phyloP scores from a whole-genome alignment of 78 protist species.

The Monocercomonoides exilis region DNA sequence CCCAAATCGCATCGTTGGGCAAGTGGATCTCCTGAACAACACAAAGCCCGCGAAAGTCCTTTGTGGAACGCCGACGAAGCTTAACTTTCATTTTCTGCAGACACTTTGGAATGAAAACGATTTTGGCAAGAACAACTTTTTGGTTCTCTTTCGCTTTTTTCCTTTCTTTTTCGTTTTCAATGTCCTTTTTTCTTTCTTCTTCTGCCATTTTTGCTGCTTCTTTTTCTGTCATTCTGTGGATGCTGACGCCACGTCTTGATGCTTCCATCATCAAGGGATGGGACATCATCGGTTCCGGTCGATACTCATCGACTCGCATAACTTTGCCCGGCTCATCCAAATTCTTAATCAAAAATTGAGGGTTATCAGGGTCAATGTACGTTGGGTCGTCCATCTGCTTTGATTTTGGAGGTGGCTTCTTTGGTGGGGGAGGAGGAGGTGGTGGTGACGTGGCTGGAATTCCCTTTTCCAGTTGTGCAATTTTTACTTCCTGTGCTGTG shows the following conservation, averaged over 20 bases:
- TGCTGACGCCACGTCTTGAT: neutral
- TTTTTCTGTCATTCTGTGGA: neutral
- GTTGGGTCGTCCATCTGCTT: neutral
- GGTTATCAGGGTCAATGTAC: neutral
- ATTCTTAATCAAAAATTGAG: neutral
- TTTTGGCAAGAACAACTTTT: neutral
- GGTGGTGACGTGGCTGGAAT: too few relatives aligned
- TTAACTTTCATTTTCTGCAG: neutral
- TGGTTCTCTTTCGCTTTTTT: neutral
- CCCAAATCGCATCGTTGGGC: neutral
- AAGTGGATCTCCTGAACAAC: neutral
- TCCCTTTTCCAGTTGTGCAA: too few relatives aligned
- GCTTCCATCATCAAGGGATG: neutral
- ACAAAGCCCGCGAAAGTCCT: neutral
- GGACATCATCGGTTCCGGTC: neutral
- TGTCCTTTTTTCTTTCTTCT: neutral
- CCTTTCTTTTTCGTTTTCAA: neutral
- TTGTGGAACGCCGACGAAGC: neutral
- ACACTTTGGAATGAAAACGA: neutral
- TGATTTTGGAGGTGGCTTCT: neutral
- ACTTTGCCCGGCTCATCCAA: neutral
- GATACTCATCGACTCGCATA: neutral
- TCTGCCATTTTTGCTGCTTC: neutral
- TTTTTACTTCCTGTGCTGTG: too few relatives aligned
- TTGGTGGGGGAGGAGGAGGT: too few relatives aligned